Base-by-base conservation (phyloP, 1,284 basidiomycete species). In the Microbotryum silenes-acaulis region DNA sequence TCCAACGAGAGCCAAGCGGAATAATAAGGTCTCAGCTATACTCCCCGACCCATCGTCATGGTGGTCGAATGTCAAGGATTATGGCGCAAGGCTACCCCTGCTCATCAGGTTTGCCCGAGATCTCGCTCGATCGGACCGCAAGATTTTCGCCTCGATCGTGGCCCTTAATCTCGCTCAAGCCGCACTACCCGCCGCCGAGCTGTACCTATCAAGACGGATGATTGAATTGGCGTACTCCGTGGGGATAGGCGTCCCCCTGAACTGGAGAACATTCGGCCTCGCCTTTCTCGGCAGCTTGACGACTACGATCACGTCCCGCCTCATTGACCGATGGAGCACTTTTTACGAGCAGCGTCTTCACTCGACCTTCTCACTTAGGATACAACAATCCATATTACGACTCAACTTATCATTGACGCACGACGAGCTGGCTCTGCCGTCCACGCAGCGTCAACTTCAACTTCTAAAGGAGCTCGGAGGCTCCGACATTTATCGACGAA, bases 191-290 rank as follows among this genome's bases (percentile, higher is more conserved):
- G 42, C 54, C 46, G 55, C 46, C 45, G 55, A 57, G 29, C 21
- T 57, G 45, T 50, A 29, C 27, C 49, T 57, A 14, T 48, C 55
- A 33, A 21, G 33, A 21, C 23, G 47, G 18, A 45, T 57, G 23
- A 50, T 49, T 16, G 55, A 47, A 10, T 21, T 57, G 56, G 56
- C 56, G 18, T 37, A 42, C 20, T 27, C 27, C 20, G 56, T 57
- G 20, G 48, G 48, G 25, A 44, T 20, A 7, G 49, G 48, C 20
- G 21, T 27, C 18, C 33, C 31, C 14, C 20, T 57, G 25, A 33
- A 57, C 10, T 23, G 27, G n/a, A 12, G 23, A 8, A 21, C 29
- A 20, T 51, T 57, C 20, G 47, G 33, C 33, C n/a, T 49, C 18
- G 37, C 49, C 23, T 51, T 57, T 42, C 21, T n/a, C 23, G 56